A percentile compares a stretch with the other conserved stretches of the same genome.
Conservation (phyloP, 2,329 filamentous ascomycete genomes). For the Chrysoporthe austroafricana region DNA sequence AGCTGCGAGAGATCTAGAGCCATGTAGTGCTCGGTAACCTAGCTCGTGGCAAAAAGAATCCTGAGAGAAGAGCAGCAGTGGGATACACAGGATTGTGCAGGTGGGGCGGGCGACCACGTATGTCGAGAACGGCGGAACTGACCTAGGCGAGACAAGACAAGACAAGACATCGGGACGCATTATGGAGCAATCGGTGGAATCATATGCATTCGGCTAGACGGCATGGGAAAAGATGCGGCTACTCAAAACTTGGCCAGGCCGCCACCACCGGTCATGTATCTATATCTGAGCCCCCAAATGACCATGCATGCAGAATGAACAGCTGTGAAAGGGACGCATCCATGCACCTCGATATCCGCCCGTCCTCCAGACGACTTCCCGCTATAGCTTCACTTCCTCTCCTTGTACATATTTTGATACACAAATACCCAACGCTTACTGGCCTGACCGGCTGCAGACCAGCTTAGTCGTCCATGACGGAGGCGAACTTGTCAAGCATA, state of each 20-base stretch:
- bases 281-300: conserved; percentile 17
- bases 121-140: no score
- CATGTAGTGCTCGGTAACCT: no score
- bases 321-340: background rate
- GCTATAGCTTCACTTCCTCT: background rate
- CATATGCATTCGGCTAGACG: background rate
- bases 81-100: no score
- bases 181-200: no score
- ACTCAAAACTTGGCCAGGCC: no score
- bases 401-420: conserved; percentile 16
- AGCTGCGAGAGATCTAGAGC: no score
- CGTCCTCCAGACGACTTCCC: conserved; percentile 2
- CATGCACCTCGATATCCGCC: conserved; percentile 1
- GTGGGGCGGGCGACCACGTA: no score
- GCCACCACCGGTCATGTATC: conserved; percentile 12
- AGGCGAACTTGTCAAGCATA: conserved; percentile 97
- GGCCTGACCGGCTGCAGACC: background rate
- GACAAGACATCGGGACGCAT: no score
- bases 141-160: no score
- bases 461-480: conserved; percentile 87
- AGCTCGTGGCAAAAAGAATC: no score
- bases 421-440: conserved; percentile 6
- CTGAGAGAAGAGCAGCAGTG: no score
- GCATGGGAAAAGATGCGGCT: background rate
- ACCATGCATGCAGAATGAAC: conserved; percentile 25